These are phyloP conservation scores for Globisporangium iwayamae DNA, from an alignment of 352 stramenopile genomes.

Conservation along the genomic window DNA sequence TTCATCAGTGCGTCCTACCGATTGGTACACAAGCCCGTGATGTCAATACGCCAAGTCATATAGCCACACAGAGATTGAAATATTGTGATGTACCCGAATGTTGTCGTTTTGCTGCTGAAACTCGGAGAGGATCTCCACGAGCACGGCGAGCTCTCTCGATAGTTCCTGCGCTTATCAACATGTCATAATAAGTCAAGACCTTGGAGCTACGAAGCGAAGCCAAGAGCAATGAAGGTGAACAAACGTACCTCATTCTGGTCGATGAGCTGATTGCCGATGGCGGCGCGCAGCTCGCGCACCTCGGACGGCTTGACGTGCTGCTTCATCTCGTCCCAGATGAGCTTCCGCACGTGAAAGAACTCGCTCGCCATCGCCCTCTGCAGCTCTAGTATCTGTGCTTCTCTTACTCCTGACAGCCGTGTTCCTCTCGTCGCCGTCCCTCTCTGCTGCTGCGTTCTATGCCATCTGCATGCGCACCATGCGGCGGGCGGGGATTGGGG, in stretches of 20 bases:
- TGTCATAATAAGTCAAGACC: not conserved
- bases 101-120: slow-evolving; percentile 78
- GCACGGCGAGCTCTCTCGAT: slow-evolving; percentile 44
- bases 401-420: not conserved
- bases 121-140: slow-evolving; percentile 74
- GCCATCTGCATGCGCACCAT: slow-evolving; percentile 4
- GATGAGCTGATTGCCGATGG: slow-evolving; percentile 59
- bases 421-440: not conserved
- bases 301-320: slow-evolving; percentile 46
- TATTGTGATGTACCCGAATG: slow-evolving; percentile 41
- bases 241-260: slow-evolving; percentile 56
- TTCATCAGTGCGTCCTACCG: slow-evolving; percentile 52
- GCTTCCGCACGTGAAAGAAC: slow-evolving; percentile 62
- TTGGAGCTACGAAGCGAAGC: not conserved
- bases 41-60: not conserved
- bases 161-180: slow-evolving; percentile 31
- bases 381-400: not conserved
- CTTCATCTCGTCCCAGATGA: slow-evolving; percentile 79
- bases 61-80: too few relatives aligned
- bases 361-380: slow-evolving; percentile 30
- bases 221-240: not conserved
- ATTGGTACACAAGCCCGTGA: not conserved
- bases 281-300: slow-evolving; percentile 53
- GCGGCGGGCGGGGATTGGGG: not conserved
- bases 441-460: slow-evolving; percentile 4